These are phyloP conservation scores for Geranomyces michiganensis DNA, from an alignment of 192 early-diverging fungal species.

Conservation along the genomic window DNA sequence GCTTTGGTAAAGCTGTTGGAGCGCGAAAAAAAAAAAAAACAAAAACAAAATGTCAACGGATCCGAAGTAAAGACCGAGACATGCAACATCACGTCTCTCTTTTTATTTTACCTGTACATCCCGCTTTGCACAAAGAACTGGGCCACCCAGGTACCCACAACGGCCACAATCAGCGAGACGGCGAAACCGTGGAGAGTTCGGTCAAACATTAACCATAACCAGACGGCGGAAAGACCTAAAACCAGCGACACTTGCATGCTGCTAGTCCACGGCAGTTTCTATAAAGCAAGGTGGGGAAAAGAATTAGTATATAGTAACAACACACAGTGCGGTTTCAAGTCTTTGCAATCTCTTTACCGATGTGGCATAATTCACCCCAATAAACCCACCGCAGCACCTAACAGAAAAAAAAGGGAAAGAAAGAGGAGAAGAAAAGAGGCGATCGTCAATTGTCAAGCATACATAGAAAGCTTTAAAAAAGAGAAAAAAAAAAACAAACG, in stretches of 20 bases:
- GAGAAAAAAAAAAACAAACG: too few species aligned
- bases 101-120: conserved; percentile 55
- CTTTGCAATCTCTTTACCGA: conserved; percentile 43
- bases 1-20: conserved; percentile 66
- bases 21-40: not conserved
- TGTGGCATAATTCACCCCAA: conserved; percentile 64
- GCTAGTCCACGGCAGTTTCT: conserved; percentile 65
- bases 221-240: conserved; percentile 59
- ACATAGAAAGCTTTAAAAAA: not conserved
- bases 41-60: not conserved
- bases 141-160: conserved; percentile 62
- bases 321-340: too few species aligned
- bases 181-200: conserved; percentile 68
- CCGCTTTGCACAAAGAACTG: conserved; percentile 62
- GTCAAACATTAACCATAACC: conserved; percentile 76
- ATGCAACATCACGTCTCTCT: not conserved
- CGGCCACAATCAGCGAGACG: conserved; percentile 54
- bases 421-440: too few species aligned
- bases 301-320: too few species aligned
- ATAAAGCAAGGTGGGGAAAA: not conserved
- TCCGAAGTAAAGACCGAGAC: too few species aligned
- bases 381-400: conserved; percentile 42
- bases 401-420: not conserved
- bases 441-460: conserved; percentile 8
- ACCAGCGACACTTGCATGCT: conserved; percentile 63